These are phyloP conservation scores for Seminavis robusta DNA, from an alignment of 108 stramenopile species.

Conservation along the genomic window DNA sequence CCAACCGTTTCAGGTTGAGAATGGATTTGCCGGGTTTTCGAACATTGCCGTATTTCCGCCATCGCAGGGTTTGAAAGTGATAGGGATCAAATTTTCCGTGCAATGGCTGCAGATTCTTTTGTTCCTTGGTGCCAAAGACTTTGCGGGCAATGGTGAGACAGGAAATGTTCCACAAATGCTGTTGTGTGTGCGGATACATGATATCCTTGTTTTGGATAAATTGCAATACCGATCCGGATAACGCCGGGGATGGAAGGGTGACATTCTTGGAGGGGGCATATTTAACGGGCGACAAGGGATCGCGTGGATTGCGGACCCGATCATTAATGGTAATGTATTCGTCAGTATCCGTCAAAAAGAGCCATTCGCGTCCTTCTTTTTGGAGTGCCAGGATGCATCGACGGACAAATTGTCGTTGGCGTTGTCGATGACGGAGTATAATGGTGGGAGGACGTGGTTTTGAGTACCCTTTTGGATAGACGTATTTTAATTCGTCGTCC, in stretches of 20 bases:
- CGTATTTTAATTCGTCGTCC: neutral
- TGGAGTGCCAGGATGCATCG: neutral
- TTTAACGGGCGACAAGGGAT: too few species aligned
- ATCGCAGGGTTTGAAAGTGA: constrained; percentile 44
- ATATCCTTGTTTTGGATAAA: too few species aligned
- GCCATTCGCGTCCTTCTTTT: constrained; percentile 13
- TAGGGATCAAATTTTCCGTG: too few species aligned
- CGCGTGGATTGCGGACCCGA: too few species aligned
- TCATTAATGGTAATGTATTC: constrained; percentile 28
- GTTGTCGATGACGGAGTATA: neutral
- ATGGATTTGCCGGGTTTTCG: too few species aligned
- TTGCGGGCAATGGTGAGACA: neutral
- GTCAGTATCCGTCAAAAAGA: constrained; percentile 17
- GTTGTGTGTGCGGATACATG: too few species aligned
- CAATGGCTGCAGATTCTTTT: too few species aligned
- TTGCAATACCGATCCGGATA: too few species aligned
- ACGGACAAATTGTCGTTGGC: neutral
- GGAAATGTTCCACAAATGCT: neutral
- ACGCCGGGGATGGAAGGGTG: too few species aligned
- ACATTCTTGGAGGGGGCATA: too few species aligned
- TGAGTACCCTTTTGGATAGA: constrained; percentile 2
- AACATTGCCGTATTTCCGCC: constrained; percentile 36
- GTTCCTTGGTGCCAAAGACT: too few species aligned
- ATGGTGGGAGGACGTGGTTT: neutral
- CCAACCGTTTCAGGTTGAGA: neutral